A percentile compares a stretch with the other conserved stretches of the same genome.
Conservation (phyloP, 2,329 filamentous ascomycete genomes). For the Chaetomium sp. region DNA sequence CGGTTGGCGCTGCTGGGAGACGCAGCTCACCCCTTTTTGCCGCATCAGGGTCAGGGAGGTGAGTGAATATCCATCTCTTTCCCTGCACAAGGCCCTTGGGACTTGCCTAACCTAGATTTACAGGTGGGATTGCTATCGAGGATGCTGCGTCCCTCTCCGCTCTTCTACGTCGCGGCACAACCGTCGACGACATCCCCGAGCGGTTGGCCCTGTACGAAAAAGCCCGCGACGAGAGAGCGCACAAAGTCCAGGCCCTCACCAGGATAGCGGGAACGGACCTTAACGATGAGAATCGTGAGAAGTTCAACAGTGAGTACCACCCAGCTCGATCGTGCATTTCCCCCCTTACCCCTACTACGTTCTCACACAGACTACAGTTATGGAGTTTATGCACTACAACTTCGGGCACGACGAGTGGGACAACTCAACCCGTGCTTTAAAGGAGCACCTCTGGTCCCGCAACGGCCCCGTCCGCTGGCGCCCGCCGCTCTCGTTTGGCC, state of each 20-base stretch:
- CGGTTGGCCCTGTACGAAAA: slow-evolving; percentile 24
- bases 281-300: slow-evolving; percentile 9
- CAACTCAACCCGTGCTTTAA: slow-evolving; percentile 52
- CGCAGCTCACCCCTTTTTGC: slow-evolving; percentile 22
- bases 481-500: slow-evolving; percentile 51
- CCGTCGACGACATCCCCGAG: slow-evolving; percentile 14
- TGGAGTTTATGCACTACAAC: slow-evolving; percentile 51
- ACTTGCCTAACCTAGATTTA: not conserved
- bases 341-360: not conserved
- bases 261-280: slow-evolving; percentile 18
- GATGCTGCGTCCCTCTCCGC: slow-evolving; percentile 18
- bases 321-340: no score
- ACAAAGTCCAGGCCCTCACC: slow-evolving; percentile 30
- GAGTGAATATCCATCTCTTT: not conserved
- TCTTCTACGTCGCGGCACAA: slow-evolving; percentile 13
- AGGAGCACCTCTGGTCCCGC: slow-evolving; percentile 50
- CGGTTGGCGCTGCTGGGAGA: slow-evolving; percentile 23
- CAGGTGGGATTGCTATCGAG: slow-evolving; percentile 23
- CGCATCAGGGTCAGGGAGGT: slow-evolving; percentile 21
- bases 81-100: not conserved
- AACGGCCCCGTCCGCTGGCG: slow-evolving; percentile 46
- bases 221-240: slow-evolving; percentile 25
- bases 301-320: slow-evolving; percentile 19
- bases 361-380: slow-evolving; percentile 12
- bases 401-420: slow-evolving; percentile 63